Conservation (phyloP, 2,329 filamentous ascomycete genomes). For the Dactylellina parvicollis region DNA sequence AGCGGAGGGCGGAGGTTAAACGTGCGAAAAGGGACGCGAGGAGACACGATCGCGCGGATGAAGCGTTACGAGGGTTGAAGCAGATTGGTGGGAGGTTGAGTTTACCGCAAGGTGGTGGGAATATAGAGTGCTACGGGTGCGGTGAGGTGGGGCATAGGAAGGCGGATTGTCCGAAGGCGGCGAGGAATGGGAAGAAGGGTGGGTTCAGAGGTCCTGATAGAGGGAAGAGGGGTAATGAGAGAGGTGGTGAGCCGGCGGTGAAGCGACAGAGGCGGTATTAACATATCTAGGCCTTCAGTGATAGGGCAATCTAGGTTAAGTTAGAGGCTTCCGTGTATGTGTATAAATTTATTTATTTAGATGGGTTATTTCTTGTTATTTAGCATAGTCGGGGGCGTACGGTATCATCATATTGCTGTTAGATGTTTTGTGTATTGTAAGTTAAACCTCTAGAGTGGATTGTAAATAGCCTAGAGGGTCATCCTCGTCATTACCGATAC, state of each 20-base stretch:
- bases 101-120: neutral
- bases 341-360: too few species aligned
- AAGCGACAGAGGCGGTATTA: slow-evolving; percentile 41
- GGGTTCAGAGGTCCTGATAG: neutral
- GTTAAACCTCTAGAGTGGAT: too few species aligned
- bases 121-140: slow-evolving; percentile 33
- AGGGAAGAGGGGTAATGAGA: slow-evolving; percentile 10
- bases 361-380: too few species aligned
- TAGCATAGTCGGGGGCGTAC: too few species aligned
- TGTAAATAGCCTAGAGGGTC: too few species aligned
- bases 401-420: neutral
- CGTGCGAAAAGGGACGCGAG: slow-evolving; percentile 10
- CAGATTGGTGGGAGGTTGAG: slow-evolving; percentile 33
- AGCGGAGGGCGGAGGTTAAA: slow-evolving; percentile 28
- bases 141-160: slow-evolving; percentile 18
- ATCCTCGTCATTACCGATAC: too few species aligned
- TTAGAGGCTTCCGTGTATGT: neutral
- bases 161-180: slow-evolving; percentile 29
- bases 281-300: too few species aligned
- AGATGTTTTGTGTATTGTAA: too few species aligned
- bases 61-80: slow-evolving; percentile 11
- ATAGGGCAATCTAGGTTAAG: slow-evolving; percentile 23
- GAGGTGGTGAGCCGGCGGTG: slow-evolving; percentile 2
- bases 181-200: neutral
- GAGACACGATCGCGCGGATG: slow-evolving; percentile 33